A percentile compares a stretch with the other conserved stretches of the same genome.
Conservation (phyloP, 306 rosid genomes). For the Sindora glabra region DNA sequence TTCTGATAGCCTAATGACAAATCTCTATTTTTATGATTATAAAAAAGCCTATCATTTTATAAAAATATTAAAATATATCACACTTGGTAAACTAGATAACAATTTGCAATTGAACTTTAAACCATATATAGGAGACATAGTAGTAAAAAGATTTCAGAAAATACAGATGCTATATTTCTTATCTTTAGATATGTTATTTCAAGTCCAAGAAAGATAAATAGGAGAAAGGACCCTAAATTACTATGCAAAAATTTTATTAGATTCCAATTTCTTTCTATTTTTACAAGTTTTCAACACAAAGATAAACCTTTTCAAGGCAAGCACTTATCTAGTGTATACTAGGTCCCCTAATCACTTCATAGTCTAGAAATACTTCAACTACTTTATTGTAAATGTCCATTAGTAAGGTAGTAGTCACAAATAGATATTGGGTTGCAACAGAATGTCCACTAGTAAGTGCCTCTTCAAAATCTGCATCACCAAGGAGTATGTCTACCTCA, state of each 20-base stretch:
- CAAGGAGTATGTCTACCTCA: slow-evolving; percentile 84
- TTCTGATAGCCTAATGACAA: too few species aligned
- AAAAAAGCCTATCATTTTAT: too few species aligned
- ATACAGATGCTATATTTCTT: neutral
- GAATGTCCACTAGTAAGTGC: slow-evolving; percentile 70
- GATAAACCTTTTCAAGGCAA: slow-evolving; percentile 86
- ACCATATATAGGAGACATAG: neutral
- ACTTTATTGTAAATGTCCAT: slow-evolving; percentile 59
- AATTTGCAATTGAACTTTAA: neutral
- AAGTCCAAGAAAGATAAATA: neutral
- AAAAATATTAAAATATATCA: too few species aligned
- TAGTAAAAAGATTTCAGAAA: neutral
- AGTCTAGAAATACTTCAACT: slow-evolving; percentile 80
- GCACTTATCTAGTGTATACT: slow-evolving; percentile 82
- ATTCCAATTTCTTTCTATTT: too few species aligned
- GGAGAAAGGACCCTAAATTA: neutral
- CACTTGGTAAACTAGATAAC: slow-evolving; percentile 1
- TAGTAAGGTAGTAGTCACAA: slow-evolving; percentile 97
- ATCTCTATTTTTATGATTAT: too few species aligned
- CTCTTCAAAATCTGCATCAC: slow-evolving; percentile 71
- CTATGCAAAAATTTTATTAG: too few species aligned
- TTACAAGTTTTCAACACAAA: neutral
- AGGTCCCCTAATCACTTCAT: slow-evolving; percentile 92
- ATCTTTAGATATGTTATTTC: neutral
- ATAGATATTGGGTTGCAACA: slow-evolving; percentile 71